phyloP scores from a whole-genome alignment of 768 basidiomycete species.

The button mushroom (Agaricus bisporus) region DNA sequence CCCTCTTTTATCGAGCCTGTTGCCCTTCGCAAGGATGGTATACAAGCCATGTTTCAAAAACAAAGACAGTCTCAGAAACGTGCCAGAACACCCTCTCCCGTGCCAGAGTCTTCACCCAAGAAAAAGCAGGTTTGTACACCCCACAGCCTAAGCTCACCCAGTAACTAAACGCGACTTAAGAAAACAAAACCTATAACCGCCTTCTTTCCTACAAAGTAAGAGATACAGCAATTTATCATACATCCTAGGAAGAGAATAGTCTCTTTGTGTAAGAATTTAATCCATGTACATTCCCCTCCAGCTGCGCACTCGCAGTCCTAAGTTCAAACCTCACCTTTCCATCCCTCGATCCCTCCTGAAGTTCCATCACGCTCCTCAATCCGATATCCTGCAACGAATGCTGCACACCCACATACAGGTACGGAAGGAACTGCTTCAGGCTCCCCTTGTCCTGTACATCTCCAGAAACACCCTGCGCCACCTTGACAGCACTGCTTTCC shows the following conservation, averaged over 20 bases:
- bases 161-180: neutral
- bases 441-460: conserved; percentile 98
- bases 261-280: conserved; percentile 65
- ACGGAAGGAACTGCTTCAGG: conserved; percentile 87
- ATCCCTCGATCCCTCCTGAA: conserved; percentile 57
- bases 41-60: conserved; percentile 73
- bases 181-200: conserved; percentile 5
- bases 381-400: conserved; percentile 96
- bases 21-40: conserved; percentile 76
- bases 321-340: conserved; percentile 85
- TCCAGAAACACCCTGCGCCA: conserved; percentile 93
- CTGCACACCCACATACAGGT: conserved; percentile 75
- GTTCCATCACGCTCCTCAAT: conserved; percentile 55
- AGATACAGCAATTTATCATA: neutral
- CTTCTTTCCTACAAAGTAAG: conserved; percentile 1
- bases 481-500: conserved; percentile 88
- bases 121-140: conserved; percentile 2
- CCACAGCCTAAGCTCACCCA: neutral
- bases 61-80: conserved; percentile 29
- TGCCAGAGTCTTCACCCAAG: neutral
- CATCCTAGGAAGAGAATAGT: conserved; percentile 4
- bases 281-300: conserved; percentile 95
- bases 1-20: conserved; percentile 79
- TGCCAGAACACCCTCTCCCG: neutral
- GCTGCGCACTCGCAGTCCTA: conserved; percentile 90